These are phyloP conservation scores for Neodidymelliopsis sp. DNA, from an alignment of 2,329 filamentous ascomycete species.

Conservation along the genomic window DNA sequence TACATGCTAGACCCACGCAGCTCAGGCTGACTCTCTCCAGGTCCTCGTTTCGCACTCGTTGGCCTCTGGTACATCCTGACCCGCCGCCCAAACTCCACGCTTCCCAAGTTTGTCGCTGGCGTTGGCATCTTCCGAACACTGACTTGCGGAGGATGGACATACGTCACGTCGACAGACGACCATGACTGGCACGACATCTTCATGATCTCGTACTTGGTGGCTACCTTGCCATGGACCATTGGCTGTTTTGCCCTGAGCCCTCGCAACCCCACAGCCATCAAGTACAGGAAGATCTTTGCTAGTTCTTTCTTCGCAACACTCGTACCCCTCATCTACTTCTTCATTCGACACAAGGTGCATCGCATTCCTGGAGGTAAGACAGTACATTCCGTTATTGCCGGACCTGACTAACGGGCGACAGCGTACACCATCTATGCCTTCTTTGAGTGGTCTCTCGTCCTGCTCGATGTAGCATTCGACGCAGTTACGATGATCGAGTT, in stretches of 20 bases:
- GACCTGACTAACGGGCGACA: conserved; percentile 49
- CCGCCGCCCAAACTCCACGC: conserved; percentile 72
- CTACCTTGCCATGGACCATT: conserved; percentile 92
- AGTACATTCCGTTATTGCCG: background rate
- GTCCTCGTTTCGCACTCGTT: conserved; percentile 89
- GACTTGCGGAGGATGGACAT: conserved; percentile 97
- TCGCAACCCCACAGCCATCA: conserved; percentile 80
- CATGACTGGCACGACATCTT: conserved; percentile 99
- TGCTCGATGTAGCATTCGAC: conserved; percentile 96
- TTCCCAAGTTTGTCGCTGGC: conserved; percentile 82
- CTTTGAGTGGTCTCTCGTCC: conserved; percentile 94
- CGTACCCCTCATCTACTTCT: conserved; percentile 91
- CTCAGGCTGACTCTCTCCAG: conserved; percentile 53
- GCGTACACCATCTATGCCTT: conserved; percentile 98
- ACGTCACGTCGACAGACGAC: conserved; percentile 96
- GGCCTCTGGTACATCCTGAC: conserved; percentile 92
- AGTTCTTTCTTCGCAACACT: conserved; percentile 88
- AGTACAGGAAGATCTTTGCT: conserved; percentile 86
- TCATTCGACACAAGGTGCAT: conserved; percentile 98
- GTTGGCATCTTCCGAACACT: conserved; percentile 87
- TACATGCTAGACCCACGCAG: background rate
- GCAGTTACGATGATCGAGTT: conserved; percentile 94
- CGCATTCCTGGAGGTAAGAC: conserved; percentile 85
- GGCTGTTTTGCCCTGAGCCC: conserved; percentile 90
- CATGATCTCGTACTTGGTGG: conserved; percentile 97